Base-by-base conservation (phyloP, 352 stramenopile species). In the Globisporangium lucens region DNA sequence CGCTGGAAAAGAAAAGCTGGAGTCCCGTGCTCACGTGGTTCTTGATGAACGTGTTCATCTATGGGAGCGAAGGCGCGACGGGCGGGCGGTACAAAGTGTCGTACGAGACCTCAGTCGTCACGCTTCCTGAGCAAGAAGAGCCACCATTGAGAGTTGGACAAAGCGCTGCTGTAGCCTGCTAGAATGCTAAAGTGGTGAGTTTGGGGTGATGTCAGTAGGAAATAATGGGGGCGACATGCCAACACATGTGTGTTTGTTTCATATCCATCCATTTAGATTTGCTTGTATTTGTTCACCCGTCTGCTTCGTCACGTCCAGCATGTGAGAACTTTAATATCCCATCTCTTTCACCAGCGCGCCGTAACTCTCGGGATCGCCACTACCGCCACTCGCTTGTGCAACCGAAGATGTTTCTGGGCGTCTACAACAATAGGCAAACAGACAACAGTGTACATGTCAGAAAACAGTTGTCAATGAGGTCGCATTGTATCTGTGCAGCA, bases 31-130 rank as follows among this genome's bases (percentile, higher is more conserved):
- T 89, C 53, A 91, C 85, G 64, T 91, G 83, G 83, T 91, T 91
- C 62, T 70, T 91, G 51, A 91, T 93, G 85, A 89, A 85, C 52
- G 22, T 89, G 17, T 93, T 93, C 64, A 89, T 93, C 56, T 91
- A 87, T 65, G 71, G 74, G 9, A 93, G 85, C 66, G 85, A 91
- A 75, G 85, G 85, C 33, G 85, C 85, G 9, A 93, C 85, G 3
- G 85, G 85, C 17, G 83, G 85, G 5, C 70, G 85, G 20, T 65
- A 82, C 61, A 88, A 89, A 46, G 85, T 93, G 43, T 86, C 75
- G 2, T 93, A 90, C 68, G 51, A 71, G 61, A 90, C 80, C 13
- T 75, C 57, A 0, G 74, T 85, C 24, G 67, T 79, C 49, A 68
- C 35, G 29, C 24, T 59, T 56, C 30, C n/a, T 1, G 46, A 24